Conservation (phyloP, 306 rosid genomes). For the Trifolium pratense region DNA sequence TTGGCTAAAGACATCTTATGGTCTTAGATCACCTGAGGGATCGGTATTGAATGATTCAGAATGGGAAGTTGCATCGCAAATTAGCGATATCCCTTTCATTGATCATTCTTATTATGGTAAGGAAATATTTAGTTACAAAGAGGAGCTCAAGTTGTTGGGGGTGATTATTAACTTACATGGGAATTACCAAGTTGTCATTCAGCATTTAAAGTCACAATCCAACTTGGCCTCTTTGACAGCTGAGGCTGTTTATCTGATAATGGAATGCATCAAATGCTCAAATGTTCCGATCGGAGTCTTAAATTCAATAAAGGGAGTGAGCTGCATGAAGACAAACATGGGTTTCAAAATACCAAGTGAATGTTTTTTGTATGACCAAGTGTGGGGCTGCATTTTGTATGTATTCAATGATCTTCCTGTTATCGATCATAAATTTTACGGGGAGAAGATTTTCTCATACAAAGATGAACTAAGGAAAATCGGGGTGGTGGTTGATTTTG, state of each 20-base stretch:
- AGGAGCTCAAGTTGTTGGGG: not conserved
- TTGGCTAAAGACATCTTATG: not conserved
- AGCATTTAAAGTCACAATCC: not conserved
- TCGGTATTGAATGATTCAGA: not conserved
- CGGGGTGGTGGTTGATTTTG: constrained; percentile 67
- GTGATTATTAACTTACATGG: not conserved
- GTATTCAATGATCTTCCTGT: constrained; percentile 58
- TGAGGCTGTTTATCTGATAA: not conserved
- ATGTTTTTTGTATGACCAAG: constrained; percentile 32
- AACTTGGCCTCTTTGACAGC: not conserved
- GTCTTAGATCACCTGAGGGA: not conserved
- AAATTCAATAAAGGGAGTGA: too few relatives aligned
- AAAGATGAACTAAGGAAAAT: constrained; percentile 43
- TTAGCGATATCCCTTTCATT: too few relatives aligned
- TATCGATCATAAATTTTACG: constrained; percentile 58
- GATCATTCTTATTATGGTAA: not conserved
- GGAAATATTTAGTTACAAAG: not conserved
- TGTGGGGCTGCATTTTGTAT: constrained; percentile 37
- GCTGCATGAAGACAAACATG: not conserved
- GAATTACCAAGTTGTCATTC: too few relatives aligned
- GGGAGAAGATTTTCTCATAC: constrained; percentile 36
- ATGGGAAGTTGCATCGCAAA: not conserved
- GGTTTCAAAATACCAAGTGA: not conserved
- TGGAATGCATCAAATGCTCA: not conserved
- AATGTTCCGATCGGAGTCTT: not conserved